Percentiles rank a stretch among this genome's conserved stretches.
Evolutionary conservation across 2,329 filamentous ascomycete species (phyloP).

Genomic region (Ampelomyces quisqualis): DNA sequence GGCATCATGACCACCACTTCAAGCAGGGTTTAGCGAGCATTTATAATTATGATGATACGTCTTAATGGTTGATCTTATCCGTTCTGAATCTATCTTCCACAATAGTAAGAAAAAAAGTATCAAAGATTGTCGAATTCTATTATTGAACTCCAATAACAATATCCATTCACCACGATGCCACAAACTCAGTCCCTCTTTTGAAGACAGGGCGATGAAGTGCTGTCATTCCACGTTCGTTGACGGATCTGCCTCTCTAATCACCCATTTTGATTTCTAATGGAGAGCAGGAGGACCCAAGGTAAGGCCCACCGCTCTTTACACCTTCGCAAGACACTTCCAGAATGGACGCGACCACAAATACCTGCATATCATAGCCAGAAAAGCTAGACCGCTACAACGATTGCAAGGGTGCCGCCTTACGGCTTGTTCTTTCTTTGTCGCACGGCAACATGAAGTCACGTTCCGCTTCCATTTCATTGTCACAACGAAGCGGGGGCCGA

Average conservation of each 20-base stretch:
- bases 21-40: too few relatives aligned
- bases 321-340: too few relatives aligned
- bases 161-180: background rate
- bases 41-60: constrained; percentile 19
- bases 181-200: too few relatives aligned
- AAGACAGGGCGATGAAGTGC: too few relatives aligned
- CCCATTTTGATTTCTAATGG: too few relatives aligned
- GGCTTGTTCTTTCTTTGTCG: background rate
- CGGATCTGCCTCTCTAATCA: too few relatives aligned
- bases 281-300: too few relatives aligned
- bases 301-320: background rate
- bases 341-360: too few relatives aligned
- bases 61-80: constrained; percentile 13
- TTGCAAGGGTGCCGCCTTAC: background rate
- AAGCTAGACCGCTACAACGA: background rate
- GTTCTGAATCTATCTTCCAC: constrained; percentile 2
- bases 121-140: constrained; percentile 5
- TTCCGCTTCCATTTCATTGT: constrained; percentile 9
- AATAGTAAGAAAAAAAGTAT: constrained; percentile 13
- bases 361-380: background rate
- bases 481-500: constrained; percentile 2
- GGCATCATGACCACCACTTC: too few relatives aligned
- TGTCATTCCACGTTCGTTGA: too few relatives aligned
- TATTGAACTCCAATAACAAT: background rate
- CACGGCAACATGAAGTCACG: background rate